Base-by-base conservation (phyloP, 495 filamentous ascomycete species). In the Entonaema liquescens region DNA sequence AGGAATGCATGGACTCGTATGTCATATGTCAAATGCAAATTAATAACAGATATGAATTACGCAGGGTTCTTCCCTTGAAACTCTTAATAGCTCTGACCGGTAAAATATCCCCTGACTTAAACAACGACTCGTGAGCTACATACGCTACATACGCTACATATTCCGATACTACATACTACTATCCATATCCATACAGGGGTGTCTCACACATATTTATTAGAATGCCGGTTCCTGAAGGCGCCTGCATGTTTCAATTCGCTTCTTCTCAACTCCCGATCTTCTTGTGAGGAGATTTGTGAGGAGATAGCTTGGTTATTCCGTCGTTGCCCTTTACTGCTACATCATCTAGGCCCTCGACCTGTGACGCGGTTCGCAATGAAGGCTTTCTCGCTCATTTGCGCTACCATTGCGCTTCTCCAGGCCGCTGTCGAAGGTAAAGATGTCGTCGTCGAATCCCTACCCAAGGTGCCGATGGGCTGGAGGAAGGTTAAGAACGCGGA, bases 391-490 rank as follows among this genome's bases (percentile, higher is more conserved):
- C 59, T 76, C 35, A 23, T 76, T 55, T 74, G 62, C 68, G 68
- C 71, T 21, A 66, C 57, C 29, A 44, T 68, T 57, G 68, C 59
- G 65, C 68, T 76, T 11, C 62, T 74, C 25, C 74, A 72, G 53
- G 58, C 71, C 28, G 25, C 42, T 3, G 71, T 53, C 25, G 64
- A 71, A 33, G 38, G 62, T 31, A 74, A 74, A 65, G 68, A 83
- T 73, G 76, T 82, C 8, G 56, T 82, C 4, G 79, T 87, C 54
- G 87, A 88, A 67, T 74, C 81, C 13, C 64, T 88, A 19, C 65
- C 71, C 1, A 61, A 58, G 25, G 69, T 79, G 2, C 87, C 86
- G 0, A 55, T 73, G 44, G 85, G 83, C 19, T 88, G 87, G 87
- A 75, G 71, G 36, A 80, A 78, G 56, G 36, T 82, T 17, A 74